These are phyloP conservation scores for Termitomyces sp. DNA, from an alignment of 768 basidiomycete genomes.

Conservation along the genomic window DNA sequence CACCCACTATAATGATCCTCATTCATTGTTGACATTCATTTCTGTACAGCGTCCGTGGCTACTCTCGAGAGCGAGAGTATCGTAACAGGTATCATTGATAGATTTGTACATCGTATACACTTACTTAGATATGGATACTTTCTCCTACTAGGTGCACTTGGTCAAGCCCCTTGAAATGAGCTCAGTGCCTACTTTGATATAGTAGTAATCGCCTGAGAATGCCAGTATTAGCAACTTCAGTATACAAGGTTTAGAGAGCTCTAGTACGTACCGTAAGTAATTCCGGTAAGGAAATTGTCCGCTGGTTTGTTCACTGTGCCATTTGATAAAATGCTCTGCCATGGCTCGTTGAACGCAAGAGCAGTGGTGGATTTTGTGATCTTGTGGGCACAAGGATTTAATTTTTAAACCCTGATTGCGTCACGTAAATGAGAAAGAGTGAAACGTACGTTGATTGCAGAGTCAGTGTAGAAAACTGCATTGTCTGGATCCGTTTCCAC, in stretches of 20 bases:
- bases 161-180: constrained; percentile 1
- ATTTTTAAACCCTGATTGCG: no score
- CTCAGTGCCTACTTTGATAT: constrained; percentile 8
- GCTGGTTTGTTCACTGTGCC: constrained; percentile 20
- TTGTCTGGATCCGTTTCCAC: constrained; percentile 31
- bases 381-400: not conserved
- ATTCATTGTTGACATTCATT: no score
- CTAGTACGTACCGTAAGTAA: constrained; percentile 29
- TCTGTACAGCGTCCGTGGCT: no score
- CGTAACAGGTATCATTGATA: not conserved
- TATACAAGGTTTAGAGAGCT: not conserved
- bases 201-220: constrained; percentile 7
- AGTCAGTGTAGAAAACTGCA: constrained; percentile 39
- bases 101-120: not conserved
- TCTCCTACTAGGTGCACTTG: not conserved
- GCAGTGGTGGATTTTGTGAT: constrained; percentile 14
- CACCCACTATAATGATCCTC: no score
- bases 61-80: no score
- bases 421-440: not conserved
- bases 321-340: constrained; percentile 20
- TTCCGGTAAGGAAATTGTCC: constrained; percentile 18
- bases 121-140: not conserved
- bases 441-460: constrained; percentile 44
- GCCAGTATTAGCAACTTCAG: not conserved
- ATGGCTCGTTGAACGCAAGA: constrained; percentile 18